Conservation (phyloP, 1,284 basidiomycete genomes). For the Tilletia indica region DNA sequence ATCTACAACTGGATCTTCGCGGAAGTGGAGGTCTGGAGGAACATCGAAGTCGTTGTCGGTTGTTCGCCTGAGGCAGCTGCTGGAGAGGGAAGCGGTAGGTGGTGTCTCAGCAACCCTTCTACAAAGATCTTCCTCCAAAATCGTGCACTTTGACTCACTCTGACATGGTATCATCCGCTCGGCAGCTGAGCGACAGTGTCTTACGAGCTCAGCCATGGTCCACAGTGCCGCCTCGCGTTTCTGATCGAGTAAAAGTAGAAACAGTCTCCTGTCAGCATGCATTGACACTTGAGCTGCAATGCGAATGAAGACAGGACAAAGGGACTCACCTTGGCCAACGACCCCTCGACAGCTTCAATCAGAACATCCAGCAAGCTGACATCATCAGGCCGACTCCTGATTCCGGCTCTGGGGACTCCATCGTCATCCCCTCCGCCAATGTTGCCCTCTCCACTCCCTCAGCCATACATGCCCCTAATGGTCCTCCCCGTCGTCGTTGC, state of each 20-base stretch:
- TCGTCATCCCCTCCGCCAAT: slow-evolving; percentile 23
- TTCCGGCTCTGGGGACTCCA: slow-evolving; percentile 31
- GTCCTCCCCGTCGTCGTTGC: too few relatives aligned
- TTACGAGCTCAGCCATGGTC: slow-evolving; percentile 41
- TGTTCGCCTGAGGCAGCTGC: slow-evolving; percentile 34
- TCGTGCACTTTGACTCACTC: neutral
- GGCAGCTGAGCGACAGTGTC: slow-evolving; percentile 23
- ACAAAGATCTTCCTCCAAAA: neutral
- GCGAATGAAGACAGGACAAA: too few relatives aligned
- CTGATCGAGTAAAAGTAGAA: neutral
- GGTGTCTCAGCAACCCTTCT: neutral
- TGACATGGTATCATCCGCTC: neutral
- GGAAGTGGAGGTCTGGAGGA: slow-evolving; percentile 34
- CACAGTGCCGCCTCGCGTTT: slow-evolving; percentile 46
- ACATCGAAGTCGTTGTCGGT: slow-evolving; percentile 43
- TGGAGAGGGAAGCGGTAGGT: slow-evolving; percentile 27
- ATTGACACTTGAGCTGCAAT: neutral
- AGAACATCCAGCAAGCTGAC: slow-evolving; percentile 22
- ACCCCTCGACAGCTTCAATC: slow-evolving; percentile 39
- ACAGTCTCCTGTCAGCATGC: neutral
- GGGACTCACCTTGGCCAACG: slow-evolving; percentile 32
- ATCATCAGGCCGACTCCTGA: slow-evolving; percentile 18
- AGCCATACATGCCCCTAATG: too few relatives aligned
- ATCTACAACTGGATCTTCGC: slow-evolving; percentile 31
- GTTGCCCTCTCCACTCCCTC: neutral